Evolutionary conservation across 225 moss, liverwort and hornwort species (phyloP).

Genomic region (Physcomitrellopsis africana): DNA sequence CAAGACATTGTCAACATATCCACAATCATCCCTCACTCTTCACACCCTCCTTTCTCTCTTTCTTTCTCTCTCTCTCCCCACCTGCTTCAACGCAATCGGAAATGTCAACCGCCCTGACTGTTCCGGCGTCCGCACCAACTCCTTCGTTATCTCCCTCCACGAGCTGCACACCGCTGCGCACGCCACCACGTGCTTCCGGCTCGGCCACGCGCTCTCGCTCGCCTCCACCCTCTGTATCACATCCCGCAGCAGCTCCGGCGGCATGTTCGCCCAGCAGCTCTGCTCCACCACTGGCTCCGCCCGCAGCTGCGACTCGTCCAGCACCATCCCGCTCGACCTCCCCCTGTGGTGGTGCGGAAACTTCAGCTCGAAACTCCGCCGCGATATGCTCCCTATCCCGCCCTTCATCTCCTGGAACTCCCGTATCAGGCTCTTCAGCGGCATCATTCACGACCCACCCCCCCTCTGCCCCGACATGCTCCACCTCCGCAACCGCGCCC

Average conservation of each 20-base stretch:
- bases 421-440: conserved; percentile 95
- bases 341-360: conserved; percentile 80
- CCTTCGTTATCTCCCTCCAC: conserved; percentile 98
- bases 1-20: too few species aligned
- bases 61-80: conserved; percentile 27
- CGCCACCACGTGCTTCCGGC: conserved; percentile 88
- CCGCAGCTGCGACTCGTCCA: conserved; percentile 85
- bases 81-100: conserved; percentile 97
- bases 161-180: conserved; percentile 97
- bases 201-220: conserved; percentile 95
- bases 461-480: conserved; percentile 66
- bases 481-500: conserved; percentile 44
- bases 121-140: conserved; percentile 96
- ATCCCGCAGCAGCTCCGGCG: conserved; percentile 92
- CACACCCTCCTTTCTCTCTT: not conserved
- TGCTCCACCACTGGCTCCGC: conserved; percentile 70
- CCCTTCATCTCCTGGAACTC: conserved; percentile 98
- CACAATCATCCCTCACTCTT: too few species aligned
- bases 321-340: conserved; percentile 91
- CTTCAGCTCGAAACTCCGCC: conserved; percentile 95
- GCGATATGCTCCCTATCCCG: conserved; percentile 96
- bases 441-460: conserved; percentile 72
- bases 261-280: conserved; percentile 99
- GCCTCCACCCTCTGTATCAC: conserved; percentile 96
- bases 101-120: conserved; percentile 97